A percentile compares a stretch with the other conserved stretches of the same genome.
phyloP scores from a whole-genome alignment of 345 rosid species.

The Rhodomyrtus tomentosa region DNA sequence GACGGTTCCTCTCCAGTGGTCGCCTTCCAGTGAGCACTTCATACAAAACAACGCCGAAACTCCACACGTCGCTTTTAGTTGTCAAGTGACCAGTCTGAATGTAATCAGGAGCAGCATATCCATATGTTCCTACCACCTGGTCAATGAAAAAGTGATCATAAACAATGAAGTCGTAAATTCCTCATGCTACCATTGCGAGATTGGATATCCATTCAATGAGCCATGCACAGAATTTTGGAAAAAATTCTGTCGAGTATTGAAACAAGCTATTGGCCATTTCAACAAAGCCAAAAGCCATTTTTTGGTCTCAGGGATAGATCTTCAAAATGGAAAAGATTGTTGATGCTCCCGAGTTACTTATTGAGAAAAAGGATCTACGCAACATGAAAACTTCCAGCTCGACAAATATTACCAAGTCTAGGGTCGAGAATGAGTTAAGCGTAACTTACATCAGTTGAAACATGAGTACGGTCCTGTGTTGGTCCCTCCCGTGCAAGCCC shows the following conservation, averaged over 20 bases:
- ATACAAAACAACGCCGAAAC: constrained; percentile 78
- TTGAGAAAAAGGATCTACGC: not conserved
- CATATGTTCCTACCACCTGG: constrained; percentile 78
- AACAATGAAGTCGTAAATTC: not conserved
- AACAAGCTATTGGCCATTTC: not conserved
- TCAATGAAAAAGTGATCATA: not conserved
- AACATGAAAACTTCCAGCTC: not conserved
- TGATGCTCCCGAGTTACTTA: not conserved
- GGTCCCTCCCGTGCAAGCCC: constrained; percentile 97
- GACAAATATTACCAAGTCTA: not conserved
- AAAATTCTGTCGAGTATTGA: not conserved
- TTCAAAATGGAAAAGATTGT: not conserved
- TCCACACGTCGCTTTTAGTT: constrained; percentile 70
- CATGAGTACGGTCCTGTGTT: constrained; percentile 57
- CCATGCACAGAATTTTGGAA: not conserved
- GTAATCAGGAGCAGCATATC: constrained; percentile 95
- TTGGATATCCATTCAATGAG: not conserved
- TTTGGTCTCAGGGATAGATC: not conserved
- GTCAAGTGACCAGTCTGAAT: constrained; percentile 76
- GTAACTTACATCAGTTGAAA: constrained; percentile 75
- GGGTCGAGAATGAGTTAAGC: not conserved
- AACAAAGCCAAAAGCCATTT: not conserved
- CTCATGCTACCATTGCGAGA: not conserved
- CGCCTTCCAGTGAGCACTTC: constrained; percentile 81
- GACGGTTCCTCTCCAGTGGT: constrained; percentile 58